These are phyloP conservation scores for Cordyceps militaris DNA, from an alignment of 2,329 filamentous ascomycete species.

Conservation along the genomic window DNA sequence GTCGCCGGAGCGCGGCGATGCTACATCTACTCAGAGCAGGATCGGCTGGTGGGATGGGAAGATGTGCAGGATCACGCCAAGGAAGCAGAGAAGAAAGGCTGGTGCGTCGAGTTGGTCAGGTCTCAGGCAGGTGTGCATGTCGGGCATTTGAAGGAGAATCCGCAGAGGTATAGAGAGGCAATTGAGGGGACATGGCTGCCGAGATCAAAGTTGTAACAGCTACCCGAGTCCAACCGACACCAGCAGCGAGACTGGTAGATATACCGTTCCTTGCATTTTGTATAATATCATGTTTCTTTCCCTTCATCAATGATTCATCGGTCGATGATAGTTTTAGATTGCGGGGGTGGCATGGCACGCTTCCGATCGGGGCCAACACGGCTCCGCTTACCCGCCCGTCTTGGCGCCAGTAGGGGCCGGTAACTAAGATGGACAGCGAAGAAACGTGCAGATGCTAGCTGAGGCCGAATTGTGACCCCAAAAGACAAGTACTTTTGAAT, in stretches of 20 bases:
- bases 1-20: neutral
- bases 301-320: no score
- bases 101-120: neutral
- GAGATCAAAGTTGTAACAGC: neutral
- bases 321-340: no score
- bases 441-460: no score
- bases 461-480: no score
- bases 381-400: no score
- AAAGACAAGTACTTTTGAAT: no score
- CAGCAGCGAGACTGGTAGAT: no score
- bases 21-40: neutral
- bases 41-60: neutral
- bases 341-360: no score
- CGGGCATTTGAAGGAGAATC: neutral
- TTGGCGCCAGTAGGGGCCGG: no score
- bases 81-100: neutral
- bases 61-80: neutral
- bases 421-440: no score
- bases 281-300: neutral
- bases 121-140: neutral
- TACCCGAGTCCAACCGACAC: neutral
- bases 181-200: neutral
- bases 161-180: neutral
- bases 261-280: no score
- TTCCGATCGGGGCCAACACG: no score